Percentiles rank a stretch among this genome's conserved stretches.
phyloP scores from a whole-genome alignment of 257 asterid species.

The Cruciata laevipes region DNA sequence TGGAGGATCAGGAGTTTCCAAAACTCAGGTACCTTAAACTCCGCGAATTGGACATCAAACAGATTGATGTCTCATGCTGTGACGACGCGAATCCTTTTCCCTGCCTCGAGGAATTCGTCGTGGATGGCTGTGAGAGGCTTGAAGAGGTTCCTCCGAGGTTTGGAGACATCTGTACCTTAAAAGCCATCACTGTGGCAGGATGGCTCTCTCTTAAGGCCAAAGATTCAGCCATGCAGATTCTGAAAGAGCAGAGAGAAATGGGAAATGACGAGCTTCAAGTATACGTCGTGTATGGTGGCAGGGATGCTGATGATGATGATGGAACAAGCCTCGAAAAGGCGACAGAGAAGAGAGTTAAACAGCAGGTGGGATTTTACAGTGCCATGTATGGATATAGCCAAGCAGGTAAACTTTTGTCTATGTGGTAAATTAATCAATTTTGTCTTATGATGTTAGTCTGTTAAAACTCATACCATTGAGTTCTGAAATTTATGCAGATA shows the following conservation, averaged over 20 bases:
- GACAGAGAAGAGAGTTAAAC: neutral
- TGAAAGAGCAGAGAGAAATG: constrained; percentile 2
- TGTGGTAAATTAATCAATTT: neutral
- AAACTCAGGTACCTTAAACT: neutral
- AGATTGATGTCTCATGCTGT: neutral
- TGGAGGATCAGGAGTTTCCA: neutral
- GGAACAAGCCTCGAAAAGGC: neutral
- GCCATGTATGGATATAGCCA: neutral
- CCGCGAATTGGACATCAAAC: neutral
- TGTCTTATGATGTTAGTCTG: neutral
- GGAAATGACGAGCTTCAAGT: constrained; percentile 1
- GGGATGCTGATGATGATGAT: neutral
- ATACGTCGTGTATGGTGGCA: neutral
- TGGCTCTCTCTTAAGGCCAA: neutral
- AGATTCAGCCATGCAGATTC: neutral
- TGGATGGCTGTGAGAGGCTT: constrained; percentile 1
- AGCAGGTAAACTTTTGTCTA: neutral
- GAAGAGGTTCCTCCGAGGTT: neutral
- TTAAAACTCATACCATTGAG: neutral
- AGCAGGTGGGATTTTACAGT: neutral
- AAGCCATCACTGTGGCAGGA: neutral
- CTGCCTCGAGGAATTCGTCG: neutral
- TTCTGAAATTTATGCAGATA: neutral
- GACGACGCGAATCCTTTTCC: neutral
- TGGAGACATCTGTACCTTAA: neutral